Conservation (phyloP, 2,329 filamentous ascomycete genomes). For the Elsinoe arachidis region DNA sequence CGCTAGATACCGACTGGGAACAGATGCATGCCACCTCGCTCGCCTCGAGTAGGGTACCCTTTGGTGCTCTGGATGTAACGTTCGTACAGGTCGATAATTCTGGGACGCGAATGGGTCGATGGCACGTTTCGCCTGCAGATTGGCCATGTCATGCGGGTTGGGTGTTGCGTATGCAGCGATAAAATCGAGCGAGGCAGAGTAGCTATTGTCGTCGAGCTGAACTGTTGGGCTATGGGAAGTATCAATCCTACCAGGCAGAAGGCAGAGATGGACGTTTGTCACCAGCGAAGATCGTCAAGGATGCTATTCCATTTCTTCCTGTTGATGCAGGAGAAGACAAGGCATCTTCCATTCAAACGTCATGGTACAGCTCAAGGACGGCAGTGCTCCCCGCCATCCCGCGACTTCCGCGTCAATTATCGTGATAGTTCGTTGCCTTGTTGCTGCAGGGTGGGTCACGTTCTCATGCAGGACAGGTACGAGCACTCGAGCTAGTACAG, state of each 20-base stretch:
- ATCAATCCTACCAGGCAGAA: neutral
- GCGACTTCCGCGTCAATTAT: neutral
- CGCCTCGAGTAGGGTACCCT: neutral
- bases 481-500: neutral
- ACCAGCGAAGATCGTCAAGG: neutral
- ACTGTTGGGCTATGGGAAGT: constrained; percentile 2
- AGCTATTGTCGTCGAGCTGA: neutral
- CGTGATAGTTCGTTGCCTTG: constrained; percentile 6
- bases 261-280: neutral
- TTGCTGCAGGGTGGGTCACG: neutral
- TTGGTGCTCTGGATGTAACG: neutral
- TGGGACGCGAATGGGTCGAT: neutral
- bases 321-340: neutral
- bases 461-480: neutral
- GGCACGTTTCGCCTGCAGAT: neutral
- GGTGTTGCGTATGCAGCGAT: neutral
- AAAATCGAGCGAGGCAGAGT: neutral
- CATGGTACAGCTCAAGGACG: neutral
- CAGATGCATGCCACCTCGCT: neutral
- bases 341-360: constrained; percentile 3
- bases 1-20: neutral
- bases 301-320: neutral
- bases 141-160: neutral
- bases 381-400: constrained; percentile 3
- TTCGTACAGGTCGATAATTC: neutral